Evolutionary conservation across 2,329 filamentous ascomycete species (phyloP).

Genomic region (Ascochyta rabiei): DNA sequence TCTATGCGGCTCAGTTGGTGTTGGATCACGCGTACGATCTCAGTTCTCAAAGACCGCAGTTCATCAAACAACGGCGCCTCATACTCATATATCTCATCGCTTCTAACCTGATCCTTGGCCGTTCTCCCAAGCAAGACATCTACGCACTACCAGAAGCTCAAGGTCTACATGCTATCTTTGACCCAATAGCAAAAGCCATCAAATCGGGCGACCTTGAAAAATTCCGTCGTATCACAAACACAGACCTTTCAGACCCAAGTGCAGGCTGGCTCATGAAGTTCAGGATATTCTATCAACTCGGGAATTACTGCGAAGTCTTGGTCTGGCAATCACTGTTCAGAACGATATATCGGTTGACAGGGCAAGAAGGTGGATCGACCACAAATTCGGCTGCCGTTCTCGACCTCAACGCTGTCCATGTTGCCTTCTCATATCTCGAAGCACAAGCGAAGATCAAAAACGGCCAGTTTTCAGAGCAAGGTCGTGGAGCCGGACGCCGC

Average conservation of each 20-base stretch:
- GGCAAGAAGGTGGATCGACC: conserved; percentile 62
- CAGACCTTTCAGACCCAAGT: conserved; percentile 31
- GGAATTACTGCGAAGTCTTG: conserved; percentile 77
- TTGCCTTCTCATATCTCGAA: conserved; percentile 70
- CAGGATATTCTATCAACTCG: conserved; percentile 76
- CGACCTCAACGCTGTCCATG: conserved; percentile 71
- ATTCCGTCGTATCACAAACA: conserved; percentile 72
- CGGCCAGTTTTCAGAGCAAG: conserved; percentile 34
- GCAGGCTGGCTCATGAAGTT: conserved; percentile 74
- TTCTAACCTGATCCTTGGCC: conserved; percentile 81
- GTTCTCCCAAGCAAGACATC: conserved; percentile 73
- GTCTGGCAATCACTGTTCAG: conserved; percentile 84
- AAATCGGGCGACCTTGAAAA: conserved; percentile 73
- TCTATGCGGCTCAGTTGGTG: conserved; percentile 74
- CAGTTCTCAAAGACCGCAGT: conserved; percentile 58
- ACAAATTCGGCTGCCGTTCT: conserved; percentile 70
- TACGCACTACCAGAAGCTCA: conserved; percentile 73
- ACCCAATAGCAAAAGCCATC: conserved; percentile 75
- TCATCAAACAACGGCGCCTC: conserved; percentile 70
- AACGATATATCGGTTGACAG: conserved; percentile 77
- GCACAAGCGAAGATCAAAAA: conserved; percentile 50
- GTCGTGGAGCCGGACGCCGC: conserved; percentile 43
- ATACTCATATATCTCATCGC: conserved; percentile 86
- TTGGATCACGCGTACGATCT: conserved; percentile 82
- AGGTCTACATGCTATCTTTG: conserved; percentile 69